Evolutionary conservation across 371 early-diverging fungal species (phyloP), one percentile per base, ranked within the genome.

Genomic region (Nematocida parisii): DNA sequence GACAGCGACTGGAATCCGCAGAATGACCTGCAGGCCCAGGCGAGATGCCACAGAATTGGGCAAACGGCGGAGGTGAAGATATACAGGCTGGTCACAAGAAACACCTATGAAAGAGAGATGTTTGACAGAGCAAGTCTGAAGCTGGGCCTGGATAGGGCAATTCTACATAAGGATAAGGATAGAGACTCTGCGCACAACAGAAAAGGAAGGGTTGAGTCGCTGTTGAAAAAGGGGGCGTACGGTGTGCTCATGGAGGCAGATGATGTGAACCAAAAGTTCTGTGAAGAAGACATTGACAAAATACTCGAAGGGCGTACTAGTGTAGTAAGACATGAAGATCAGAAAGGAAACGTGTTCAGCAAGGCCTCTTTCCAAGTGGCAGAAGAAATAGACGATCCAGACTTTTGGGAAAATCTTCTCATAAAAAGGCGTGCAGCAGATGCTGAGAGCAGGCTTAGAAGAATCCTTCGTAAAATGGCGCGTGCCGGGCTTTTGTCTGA

Each of bases 1-100:
- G 95, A 96, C 88, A 91, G 92, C 73, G 95, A 96, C 84, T 95
- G 94, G 94, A 96, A 95, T 86, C 95, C 95, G 20, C 94, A 94
- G 86, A 93, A 93, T 85, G 96, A 96, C 86, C 84, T 94, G 71
- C 95, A 96, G 87, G 96, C 96, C 1, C 92, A 93, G 84, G 92
- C 92, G 13, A 90, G 95, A 73, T 92, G 92, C 72, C 94, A 94
- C 87, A 90, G 95, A 84, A 93, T 94, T 73, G 96, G 95, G n/a
- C 94, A 96, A 87, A 93, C 91, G 18, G 91, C 92, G 82, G 90
- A 92, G 9, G 94, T 94, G 0, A 93, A 45, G 39, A 90, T 93
- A 60, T 92, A 93, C 83, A 91, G 94, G 50, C 87, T 95, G 42
- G 90, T 95, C 22, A 93, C 93, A 33, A 87, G 91, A 58, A 93